Conservation (phyloP, 2,329 filamentous ascomycete genomes). For the Aureobasidium zeae region DNA sequence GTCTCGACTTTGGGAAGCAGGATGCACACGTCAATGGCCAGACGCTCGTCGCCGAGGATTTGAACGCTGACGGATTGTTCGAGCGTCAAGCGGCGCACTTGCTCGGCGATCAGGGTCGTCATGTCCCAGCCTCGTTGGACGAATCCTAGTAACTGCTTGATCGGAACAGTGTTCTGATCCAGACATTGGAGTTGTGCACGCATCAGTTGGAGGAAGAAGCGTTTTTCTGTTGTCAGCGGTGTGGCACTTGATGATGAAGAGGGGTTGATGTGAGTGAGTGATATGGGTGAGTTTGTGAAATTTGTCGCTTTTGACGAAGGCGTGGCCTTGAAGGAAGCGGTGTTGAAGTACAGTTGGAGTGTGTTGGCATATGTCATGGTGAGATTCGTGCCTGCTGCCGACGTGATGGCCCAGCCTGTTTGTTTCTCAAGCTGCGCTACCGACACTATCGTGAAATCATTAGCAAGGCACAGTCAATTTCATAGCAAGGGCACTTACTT, state of each 20-base stretch:
- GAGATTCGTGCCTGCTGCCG: slow-evolving; percentile 50
- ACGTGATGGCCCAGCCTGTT: slow-evolving; percentile 62
- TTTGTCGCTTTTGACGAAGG: slow-evolving; percentile 16
- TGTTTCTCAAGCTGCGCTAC: slow-evolving; percentile 56
- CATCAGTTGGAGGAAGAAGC: slow-evolving; percentile 67
- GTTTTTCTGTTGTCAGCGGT: slow-evolving; percentile 55
- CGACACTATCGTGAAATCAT: slow-evolving; percentile 46
- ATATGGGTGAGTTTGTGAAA: slow-evolving; percentile 43
- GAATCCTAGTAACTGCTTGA: slow-evolving; percentile 49
- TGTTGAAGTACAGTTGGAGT: slow-evolving; percentile 64
- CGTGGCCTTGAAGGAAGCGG: slow-evolving; percentile 47
- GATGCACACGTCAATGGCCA: slow-evolving; percentile 53
- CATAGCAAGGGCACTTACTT: slow-evolving; percentile 43
- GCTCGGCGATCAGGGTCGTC: slow-evolving; percentile 49
- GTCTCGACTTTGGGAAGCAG: slow-evolving; percentile 57
- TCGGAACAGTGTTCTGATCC: slow-evolving; percentile 47
- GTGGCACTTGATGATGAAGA: too few relatives aligned
- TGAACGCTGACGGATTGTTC: slow-evolving; percentile 56
- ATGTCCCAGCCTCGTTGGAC: slow-evolving; percentile 59
- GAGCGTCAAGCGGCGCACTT: slow-evolving; percentile 53
- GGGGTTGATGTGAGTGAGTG: slow-evolving; percentile 59
- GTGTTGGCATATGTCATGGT: slow-evolving; percentile 66
- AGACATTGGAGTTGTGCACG: slow-evolving; percentile 57
- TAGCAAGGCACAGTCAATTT: slow-evolving; percentile 25
- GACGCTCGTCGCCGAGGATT: slow-evolving; percentile 55